phyloP scores from a whole-genome alignment of 345 rosid genomes.

The Geranium brycei region DNA sequence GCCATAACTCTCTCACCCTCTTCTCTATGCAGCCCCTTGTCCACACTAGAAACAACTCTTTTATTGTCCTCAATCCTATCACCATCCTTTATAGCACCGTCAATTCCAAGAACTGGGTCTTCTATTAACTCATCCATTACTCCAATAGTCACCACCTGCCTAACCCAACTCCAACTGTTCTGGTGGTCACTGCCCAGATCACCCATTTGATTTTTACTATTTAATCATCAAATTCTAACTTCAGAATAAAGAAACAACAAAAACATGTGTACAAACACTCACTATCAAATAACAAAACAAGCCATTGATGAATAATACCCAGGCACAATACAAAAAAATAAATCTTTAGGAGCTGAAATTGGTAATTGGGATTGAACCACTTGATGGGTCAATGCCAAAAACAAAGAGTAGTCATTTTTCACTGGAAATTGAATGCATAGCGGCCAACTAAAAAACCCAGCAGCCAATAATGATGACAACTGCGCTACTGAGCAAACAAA shows the following conservation, averaged over 20 bases:
- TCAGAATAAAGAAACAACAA: not conserved
- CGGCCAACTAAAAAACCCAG: not conserved
- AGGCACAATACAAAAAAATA: no score
- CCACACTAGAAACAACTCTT: conserved; percentile 11
- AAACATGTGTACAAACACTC: not conserved
- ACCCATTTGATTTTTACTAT: not conserved
- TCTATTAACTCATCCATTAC: conserved; percentile 14
- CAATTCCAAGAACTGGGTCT: conserved; percentile 11
- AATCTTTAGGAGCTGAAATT: no score
- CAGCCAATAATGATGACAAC: not conserved
- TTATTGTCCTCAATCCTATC: not conserved
- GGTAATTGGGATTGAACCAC: not conserved
- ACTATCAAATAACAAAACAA: no score
- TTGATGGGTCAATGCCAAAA: no score
- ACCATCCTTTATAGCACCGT: conserved; percentile 8
- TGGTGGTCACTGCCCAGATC: not conserved
- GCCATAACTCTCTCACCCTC: conserved; percentile 56
- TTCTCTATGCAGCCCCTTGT: conserved; percentile 16
- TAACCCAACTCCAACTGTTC: not conserved
- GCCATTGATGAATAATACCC: no score
- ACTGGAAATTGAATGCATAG: not conserved
- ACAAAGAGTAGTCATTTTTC: not conserved
- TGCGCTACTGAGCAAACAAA: no score
- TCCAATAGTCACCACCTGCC: not conserved
- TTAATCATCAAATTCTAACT: not conserved